Evolutionary conservation across 257 asterid genomes (phyloP), one percentile per base, ranked within the genome.

Genomic region (Catharanthus roseus): DNA sequence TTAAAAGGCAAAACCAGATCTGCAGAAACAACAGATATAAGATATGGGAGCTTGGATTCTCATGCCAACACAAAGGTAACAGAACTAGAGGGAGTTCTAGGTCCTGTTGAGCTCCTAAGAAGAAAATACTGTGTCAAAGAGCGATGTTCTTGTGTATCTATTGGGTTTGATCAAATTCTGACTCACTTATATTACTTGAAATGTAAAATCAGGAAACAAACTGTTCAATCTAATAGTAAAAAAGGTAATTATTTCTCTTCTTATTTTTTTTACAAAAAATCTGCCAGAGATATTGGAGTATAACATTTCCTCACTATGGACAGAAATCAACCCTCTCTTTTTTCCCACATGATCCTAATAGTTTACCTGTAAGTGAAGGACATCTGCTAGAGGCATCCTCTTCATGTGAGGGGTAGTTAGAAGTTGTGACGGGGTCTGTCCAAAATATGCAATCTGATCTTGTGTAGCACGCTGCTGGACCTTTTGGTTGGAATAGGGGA

Each of bases 341-440:
- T 57, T 2, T 15, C 41, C 39, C 13, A 34, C 28, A 28, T 58
- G n/a, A 57, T 58, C 44, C 49, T 8, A 42, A 23, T 28, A 53
- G 33, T 12, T 60, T 75, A 91, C 99, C 99, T 93, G 99, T 87
- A 91, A 83, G 82, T 91, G 95, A 86, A 95, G 97, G 81, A 90
- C 93, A 72, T 95, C 99, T 72, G 85, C 82, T 62, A 91, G 83
- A 4, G 90, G 82, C 95, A 87, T 85, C 82, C 95, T 82, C 82
- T 91, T 91, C 83, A 88, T 84, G 90, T 91, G 99, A 71, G 99
- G 97, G 56, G 79, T 79, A 16, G 91, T 88, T 50, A 95, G 84
- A 82, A 95, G 95, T 80, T 95, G 99, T 24, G 97, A 95, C 23
- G 99, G 99, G 75, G 99, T 95, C 85, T 95, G 99, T 72, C 99